Percentiles rank a stretch among this genome's conserved stretches.
Conservation (phyloP, 1,284 basidiomycete species). For the Sanghuangporus sanghuang region DNA sequence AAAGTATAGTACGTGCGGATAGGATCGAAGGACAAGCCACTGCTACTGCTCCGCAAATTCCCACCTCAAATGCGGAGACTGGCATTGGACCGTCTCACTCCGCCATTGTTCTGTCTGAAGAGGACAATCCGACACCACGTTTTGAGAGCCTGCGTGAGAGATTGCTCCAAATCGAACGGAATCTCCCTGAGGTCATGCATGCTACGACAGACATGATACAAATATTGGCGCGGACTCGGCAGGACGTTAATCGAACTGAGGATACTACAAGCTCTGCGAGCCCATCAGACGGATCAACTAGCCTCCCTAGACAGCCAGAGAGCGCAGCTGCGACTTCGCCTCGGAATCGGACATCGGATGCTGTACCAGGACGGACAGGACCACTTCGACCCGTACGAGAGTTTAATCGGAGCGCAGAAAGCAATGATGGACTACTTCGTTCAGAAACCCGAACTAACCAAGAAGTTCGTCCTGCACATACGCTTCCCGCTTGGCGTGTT, state of each 20-base stretch:
- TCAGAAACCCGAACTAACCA: background rate
- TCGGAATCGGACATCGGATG: slow-evolving; percentile 3
- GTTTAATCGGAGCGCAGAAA: background rate
- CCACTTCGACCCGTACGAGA: background rate
- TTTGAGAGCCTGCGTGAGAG: background rate
- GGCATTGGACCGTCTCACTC: slow-evolving; percentile 29
- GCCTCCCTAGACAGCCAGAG: background rate
- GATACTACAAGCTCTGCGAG: background rate
- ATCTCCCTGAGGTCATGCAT: slow-evolving; percentile 6
- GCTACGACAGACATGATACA: slow-evolving; percentile 4
- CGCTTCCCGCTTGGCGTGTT: slow-evolving; percentile 26
- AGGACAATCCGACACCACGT: slow-evolving; percentile 22
- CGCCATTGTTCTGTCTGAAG: slow-evolving; percentile 29
- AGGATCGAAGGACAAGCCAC: background rate
- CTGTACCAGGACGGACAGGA: background rate
- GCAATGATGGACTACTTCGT: background rate
- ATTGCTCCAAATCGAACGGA: slow-evolving; percentile 27
- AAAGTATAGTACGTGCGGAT: slow-evolving; percentile 26
- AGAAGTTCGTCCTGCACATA: slow-evolving; percentile 19
- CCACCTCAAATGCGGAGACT: background rate
- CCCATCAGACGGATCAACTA: background rate
- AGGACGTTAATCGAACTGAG: background rate
- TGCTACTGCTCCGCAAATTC: background rate
- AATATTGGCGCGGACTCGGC: background rate
- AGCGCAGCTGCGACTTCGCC: background rate